phyloP scores from a whole-genome alignment of 768 basidiomycete genomes.

The Hericium coralloides region DNA sequence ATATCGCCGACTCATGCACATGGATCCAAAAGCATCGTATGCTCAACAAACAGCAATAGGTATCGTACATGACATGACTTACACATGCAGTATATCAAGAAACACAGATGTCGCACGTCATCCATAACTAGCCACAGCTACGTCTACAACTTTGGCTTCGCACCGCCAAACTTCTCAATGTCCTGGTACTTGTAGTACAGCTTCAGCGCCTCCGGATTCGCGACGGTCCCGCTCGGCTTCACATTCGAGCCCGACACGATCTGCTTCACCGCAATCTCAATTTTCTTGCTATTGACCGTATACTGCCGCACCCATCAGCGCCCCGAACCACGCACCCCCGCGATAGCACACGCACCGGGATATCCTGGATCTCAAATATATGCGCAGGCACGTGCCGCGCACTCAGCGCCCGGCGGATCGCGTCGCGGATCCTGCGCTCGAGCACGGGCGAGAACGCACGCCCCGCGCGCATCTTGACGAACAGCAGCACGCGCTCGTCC shows the following conservation, averaged over 20 bases:
- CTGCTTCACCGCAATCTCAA: constrained; percentile 73
- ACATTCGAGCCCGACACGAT: constrained; percentile 60
- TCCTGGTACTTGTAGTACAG: constrained; percentile 57
- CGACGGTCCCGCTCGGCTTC: constrained; percentile 66
- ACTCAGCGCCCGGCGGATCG: constrained; percentile 53
- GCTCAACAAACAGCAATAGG: no score
- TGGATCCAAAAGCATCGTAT: no score
- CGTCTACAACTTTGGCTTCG: constrained; percentile 13
- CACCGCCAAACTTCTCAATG: constrained; percentile 27
- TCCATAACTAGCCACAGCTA: background rate
- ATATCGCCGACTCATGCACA: no score
- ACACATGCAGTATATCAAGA: no score
- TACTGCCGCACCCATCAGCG: constrained; percentile 33
- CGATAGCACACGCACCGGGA: constrained; percentile 44
- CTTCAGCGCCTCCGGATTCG: constrained; percentile 59
- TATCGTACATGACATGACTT: no score
- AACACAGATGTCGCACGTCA: no score
- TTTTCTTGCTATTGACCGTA: constrained; percentile 71
- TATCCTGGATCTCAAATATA: constrained; percentile 54
- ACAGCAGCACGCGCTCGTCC: constrained; percentile 71
- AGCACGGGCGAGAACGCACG: constrained; percentile 34
- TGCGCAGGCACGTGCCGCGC: constrained; percentile 68
- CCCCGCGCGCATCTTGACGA: constrained; percentile 56
- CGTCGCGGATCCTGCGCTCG: constrained; percentile 38
- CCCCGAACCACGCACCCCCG: background rate